Evolutionary conservation across 2,329 filamentous ascomycete genomes (phyloP).

Genomic region (Pochonia chlamydosporia): DNA sequence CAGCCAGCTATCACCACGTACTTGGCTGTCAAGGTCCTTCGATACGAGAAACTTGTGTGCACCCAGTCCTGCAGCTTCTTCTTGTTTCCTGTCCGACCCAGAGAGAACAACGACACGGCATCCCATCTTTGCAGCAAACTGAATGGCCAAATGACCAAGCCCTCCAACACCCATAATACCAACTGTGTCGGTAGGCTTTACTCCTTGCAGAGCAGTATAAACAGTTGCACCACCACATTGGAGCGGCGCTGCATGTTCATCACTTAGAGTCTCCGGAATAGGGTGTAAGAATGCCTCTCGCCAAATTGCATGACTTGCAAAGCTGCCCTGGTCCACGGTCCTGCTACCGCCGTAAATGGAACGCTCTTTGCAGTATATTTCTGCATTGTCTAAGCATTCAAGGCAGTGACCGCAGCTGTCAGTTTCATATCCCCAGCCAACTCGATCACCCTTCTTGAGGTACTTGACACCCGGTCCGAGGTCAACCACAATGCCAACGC

Average conservation of each 20-base stretch:
- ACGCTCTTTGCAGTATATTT: conserved; percentile 30
- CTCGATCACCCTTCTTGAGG: conserved; percentile 32
- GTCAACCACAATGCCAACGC: conserved; percentile 31
- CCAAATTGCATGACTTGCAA: conserved; percentile 38
- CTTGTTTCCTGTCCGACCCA: conserved; percentile 54
- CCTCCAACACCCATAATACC: conserved; percentile 52
- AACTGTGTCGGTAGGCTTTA: conserved; percentile 28
- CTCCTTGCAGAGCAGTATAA: conserved; percentile 22
- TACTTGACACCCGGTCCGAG: conserved; percentile 29
- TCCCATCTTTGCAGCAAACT: conserved; percentile 56
- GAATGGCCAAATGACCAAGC: conserved; percentile 14
- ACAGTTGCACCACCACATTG: conserved; percentile 43
- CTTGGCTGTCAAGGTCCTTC: background rate
- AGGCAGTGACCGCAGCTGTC: conserved; percentile 33
- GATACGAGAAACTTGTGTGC: conserved; percentile 21
- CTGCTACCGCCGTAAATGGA: conserved; percentile 26
- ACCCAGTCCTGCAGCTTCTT: conserved; percentile 25
- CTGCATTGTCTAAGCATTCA: conserved; percentile 32
- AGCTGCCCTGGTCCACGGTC: conserved; percentile 36
- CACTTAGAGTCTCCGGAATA: conserved; percentile 37
- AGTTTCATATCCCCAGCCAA: conserved; percentile 33
- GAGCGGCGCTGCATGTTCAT: conserved; percentile 40
- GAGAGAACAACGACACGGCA: conserved; percentile 60
- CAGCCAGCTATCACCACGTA: background rate
- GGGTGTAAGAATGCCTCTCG: conserved; percentile 37